Evolutionary conservation across 75 land plant species (phyloP).

Genomic region (Isoetes taiwanensis): DNA sequence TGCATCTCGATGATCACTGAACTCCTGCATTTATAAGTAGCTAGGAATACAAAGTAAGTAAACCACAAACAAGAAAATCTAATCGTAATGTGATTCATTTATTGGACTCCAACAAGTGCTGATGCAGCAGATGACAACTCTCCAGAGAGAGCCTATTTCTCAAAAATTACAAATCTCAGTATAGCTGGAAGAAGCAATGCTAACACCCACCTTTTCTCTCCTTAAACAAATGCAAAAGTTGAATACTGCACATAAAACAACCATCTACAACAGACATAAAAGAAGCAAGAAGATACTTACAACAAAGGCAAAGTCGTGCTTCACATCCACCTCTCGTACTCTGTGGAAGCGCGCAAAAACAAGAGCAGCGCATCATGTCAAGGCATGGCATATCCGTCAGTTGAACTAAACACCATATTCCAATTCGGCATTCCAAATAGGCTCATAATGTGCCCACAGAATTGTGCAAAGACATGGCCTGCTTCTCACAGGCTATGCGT

Average conservation of each 20-base stretch:
- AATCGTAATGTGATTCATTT: neutral
- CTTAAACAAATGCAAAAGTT: neutral
- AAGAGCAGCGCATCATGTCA: conserved; percentile 85
- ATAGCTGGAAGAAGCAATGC: neutral
- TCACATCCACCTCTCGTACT: conserved; percentile 99
- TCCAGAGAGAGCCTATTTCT: neutral
- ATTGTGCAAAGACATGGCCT: no score
- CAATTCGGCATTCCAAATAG: no score
- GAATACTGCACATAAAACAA: no score
- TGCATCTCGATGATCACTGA: conserved; percentile 90
- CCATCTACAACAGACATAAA: neutral
- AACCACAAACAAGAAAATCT: neutral
- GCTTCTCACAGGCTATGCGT: no score
- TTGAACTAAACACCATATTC: conserved; percentile 80
- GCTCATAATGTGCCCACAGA: no score
- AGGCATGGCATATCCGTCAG: conserved; percentile 47
- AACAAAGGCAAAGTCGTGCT: conserved; percentile 96
- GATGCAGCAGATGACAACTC: neutral
- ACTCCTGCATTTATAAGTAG: conserved; percentile 39
- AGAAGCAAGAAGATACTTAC: conserved; percentile 35
- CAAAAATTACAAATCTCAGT: neutral
- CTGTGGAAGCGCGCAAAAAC: conserved; percentile 89
- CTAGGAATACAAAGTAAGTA: neutral
- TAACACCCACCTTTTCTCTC: neutral
- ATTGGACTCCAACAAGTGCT: neutral